Conservation (phyloP, 2,329 filamentous ascomycete species). For the Microsporum canis region DNA sequence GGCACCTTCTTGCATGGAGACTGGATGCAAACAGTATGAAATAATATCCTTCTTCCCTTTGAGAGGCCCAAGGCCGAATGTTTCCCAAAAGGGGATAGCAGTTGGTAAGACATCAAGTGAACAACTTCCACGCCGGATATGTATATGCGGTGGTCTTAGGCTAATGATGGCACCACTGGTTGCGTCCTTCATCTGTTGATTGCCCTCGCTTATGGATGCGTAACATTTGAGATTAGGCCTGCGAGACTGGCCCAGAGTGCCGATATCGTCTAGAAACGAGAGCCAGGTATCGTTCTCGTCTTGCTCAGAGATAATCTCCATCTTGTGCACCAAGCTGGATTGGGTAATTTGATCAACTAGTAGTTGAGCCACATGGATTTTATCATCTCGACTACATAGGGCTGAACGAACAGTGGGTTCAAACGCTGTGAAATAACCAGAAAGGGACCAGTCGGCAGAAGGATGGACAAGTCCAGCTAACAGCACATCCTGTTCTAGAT, state of each 20-base stretch:
- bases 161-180: slow-evolving; percentile 28
- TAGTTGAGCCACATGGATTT: slow-evolving; percentile 31
- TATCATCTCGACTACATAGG: slow-evolving; percentile 26
- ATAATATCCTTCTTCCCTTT: slow-evolving; percentile 47
- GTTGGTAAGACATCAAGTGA: slow-evolving; percentile 46
- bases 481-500: slow-evolving; percentile 16
- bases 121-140: slow-evolving; percentile 43
- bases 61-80: slow-evolving; percentile 46
- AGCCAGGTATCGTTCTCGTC: slow-evolving; percentile 12
- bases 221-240: slow-evolving; percentile 30
- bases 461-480: slow-evolving; percentile 30
- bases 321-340: slow-evolving; percentile 31
- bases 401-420: slow-evolving; percentile 24
- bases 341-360: slow-evolving; percentile 35
- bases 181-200: slow-evolving; percentile 15
- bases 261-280: slow-evolving; percentile 21
- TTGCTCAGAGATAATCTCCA: neutral
- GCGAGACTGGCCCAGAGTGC: slow-evolving; percentile 21
- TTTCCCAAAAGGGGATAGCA: slow-evolving; percentile 50
- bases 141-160: slow-evolving; percentile 43
- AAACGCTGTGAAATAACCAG: slow-evolving; percentile 29
- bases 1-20: slow-evolving; percentile 36
- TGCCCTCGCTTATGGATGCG: slow-evolving; percentile 18
- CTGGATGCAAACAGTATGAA: slow-evolving; percentile 46
- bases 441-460: slow-evolving; percentile 31